These are phyloP conservation scores for Punctularia strigosozonata DNA, from an alignment of 768 basidiomycete genomes.

Conservation along the genomic window DNA sequence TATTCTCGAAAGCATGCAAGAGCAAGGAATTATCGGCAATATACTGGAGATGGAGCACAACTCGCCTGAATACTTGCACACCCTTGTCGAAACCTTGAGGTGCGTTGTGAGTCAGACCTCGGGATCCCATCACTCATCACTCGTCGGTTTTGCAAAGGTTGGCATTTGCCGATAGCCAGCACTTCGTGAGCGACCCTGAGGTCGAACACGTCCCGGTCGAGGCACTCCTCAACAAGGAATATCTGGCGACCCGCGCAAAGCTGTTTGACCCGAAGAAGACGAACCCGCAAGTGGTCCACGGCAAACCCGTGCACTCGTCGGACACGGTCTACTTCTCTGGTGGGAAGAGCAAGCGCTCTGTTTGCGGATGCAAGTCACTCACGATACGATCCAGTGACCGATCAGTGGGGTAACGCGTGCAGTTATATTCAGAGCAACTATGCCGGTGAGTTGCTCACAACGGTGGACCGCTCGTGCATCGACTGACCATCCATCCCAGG, in stretches of 20 bases:
- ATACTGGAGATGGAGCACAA: constrained; percentile 82
- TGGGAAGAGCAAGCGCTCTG: constrained; percentile 12
- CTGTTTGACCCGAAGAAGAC: constrained; percentile 64
- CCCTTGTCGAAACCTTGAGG: constrained; percentile 78
- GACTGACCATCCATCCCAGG: constrained; percentile 26
- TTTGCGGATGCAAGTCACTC: background rate
- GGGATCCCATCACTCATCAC: background rate
- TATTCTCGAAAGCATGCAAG: constrained; percentile 80
- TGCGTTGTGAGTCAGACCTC: too few relatives aligned
- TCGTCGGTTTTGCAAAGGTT: constrained; percentile 17
- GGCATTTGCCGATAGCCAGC: constrained; percentile 72
- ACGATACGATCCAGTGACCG: constrained; percentile 40
- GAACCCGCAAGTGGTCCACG: constrained; percentile 57
- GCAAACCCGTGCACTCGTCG: constrained; percentile 72
- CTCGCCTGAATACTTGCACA: constrained; percentile 80
- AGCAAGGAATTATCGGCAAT: constrained; percentile 53
- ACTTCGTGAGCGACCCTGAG: constrained; percentile 90
- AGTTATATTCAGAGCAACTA: constrained; percentile 88
- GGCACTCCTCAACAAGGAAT: constrained; percentile 82
- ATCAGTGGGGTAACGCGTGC: constrained; percentile 84
- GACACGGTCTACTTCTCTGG: constrained; percentile 95
- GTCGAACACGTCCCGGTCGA: constrained; percentile 66
- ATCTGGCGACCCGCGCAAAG: constrained; percentile 68
- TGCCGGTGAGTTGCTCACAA: constrained; percentile 36
- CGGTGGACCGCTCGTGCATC: background rate